Evolutionary conservation across 805 yeast species (phyloP).

Genomic region (Zygosaccharomyces pseudorouxii): DNA sequence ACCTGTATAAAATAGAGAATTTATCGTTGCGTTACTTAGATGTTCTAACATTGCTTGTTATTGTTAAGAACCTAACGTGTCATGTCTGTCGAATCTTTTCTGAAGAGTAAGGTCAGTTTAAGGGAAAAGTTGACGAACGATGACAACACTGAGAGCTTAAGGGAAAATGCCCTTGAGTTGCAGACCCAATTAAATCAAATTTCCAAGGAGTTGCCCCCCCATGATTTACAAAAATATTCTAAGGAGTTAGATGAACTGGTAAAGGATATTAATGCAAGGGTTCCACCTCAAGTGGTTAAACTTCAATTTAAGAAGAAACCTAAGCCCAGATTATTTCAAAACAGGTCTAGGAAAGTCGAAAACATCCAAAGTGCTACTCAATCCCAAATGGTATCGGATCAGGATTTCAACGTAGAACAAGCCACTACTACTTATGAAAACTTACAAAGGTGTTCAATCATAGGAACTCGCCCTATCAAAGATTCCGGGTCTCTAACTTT

Average conservation of each 20-base stretch:
- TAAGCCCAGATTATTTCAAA: background rate
- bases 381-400: background rate
- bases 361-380: background rate
- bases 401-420: conserved; percentile 2
- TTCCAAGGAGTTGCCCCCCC: conserved; percentile 15
- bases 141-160: background rate
- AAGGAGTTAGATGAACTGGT: conserved; percentile 16
- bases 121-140: background rate
- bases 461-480: background rate
- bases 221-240: conserved; percentile 19
- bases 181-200: conserved; percentile 11
- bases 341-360: background rate
- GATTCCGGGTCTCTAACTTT: conserved; percentile 21
- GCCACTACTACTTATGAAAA: conserved; percentile 13
- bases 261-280: conserved; percentile 11
- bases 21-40: background rate
- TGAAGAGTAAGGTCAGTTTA: background rate
- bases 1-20: conserved; percentile 14
- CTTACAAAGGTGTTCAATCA: conserved; percentile 14
- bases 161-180: conserved; percentile 12
- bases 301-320: conserved; percentile 10
- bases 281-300: background rate
- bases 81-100: background rate
- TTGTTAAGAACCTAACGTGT: background rate
- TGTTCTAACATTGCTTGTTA: background rate